Conservation (phyloP, 108 stramenopile genomes). For the Cyclotella sp. region DNA sequence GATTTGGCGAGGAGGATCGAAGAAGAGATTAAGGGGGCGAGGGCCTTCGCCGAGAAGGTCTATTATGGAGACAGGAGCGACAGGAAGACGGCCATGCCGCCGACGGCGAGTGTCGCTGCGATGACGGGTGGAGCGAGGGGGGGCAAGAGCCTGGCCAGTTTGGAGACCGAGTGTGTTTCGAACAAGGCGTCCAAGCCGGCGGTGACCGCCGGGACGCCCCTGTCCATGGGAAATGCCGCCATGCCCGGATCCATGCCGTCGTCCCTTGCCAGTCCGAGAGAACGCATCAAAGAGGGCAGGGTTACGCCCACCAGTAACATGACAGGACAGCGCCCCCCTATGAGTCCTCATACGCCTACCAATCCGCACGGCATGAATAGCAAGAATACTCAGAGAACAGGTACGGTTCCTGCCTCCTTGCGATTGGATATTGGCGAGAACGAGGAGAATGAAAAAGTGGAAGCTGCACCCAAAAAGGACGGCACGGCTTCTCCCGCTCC, state of each 20-base stretch:
- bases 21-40: slow-evolving; percentile 43
- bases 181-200: no score
- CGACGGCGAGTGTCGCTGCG: not conserved
- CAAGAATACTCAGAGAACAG: not conserved
- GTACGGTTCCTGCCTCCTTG: not conserved
- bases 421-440: not conserved
- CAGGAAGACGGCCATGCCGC: no score
- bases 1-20: slow-evolving; percentile 44
- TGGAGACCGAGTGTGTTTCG: no score
- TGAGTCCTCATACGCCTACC: not conserved
- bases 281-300: not conserved
- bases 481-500: not conserved
- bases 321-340: not conserved
- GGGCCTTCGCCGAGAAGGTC: slow-evolving; percentile 41
- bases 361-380: not conserved
- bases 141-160: no score
- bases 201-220: no score
- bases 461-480: not conserved
- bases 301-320: not conserved
- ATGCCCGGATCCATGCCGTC: not conserved
- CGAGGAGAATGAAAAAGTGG: not conserved
- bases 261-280: not conserved
- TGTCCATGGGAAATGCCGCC: no score
- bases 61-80: slow-evolving; percentile 23
- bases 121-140: no score